These are phyloP conservation scores for Neocatenulostroma microsporum DNA, from an alignment of 2,329 filamentous ascomycete genomes.

Conservation along the genomic window DNA sequence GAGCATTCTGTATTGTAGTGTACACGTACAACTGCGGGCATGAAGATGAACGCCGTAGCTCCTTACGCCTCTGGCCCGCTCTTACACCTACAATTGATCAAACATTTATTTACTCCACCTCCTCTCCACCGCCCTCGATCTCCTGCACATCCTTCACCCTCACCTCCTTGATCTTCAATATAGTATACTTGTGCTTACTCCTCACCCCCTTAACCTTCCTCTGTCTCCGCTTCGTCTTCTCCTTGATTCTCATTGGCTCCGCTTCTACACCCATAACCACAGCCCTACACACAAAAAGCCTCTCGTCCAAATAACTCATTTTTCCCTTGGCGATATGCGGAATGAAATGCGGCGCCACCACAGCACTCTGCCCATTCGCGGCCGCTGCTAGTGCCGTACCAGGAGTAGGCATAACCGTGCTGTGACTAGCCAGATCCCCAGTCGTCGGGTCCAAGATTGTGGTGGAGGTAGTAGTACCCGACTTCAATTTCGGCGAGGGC, in stretches of 20 bases:
- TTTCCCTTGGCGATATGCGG: constrained; percentile 33
- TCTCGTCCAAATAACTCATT: constrained; percentile 62
- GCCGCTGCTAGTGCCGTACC: constrained; percentile 22
- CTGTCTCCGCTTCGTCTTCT: constrained; percentile 59
- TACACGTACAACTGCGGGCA: neutral
- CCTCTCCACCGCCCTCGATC: constrained; percentile 39
- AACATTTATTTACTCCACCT: constrained; percentile 16
- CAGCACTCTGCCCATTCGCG: constrained; percentile 16
- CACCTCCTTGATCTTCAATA: constrained; percentile 76
- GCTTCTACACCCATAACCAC: constrained; percentile 77
- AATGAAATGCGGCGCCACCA: constrained; percentile 28
- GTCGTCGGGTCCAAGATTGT: constrained; percentile 22
- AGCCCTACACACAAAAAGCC: constrained; percentile 76
- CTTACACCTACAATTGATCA: neutral
- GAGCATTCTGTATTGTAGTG: too few species aligned
- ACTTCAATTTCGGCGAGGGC: constrained; percentile 37
- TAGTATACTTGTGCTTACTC: constrained; percentile 88
- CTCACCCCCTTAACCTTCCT: constrained; percentile 62
- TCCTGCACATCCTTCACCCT: constrained; percentile 55
- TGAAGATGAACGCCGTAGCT: too few species aligned
- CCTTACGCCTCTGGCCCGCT: too few species aligned
- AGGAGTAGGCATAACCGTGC: constrained; percentile 22
- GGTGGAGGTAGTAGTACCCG: constrained; percentile 17
- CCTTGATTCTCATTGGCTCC: constrained; percentile 52
- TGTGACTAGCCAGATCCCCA: constrained; percentile 17